Evolutionary conservation across 805 yeast genomes (phyloP), one percentile per base, ranked within the genome.

Genomic region (Helenozyma rhizophorensis): DNA sequence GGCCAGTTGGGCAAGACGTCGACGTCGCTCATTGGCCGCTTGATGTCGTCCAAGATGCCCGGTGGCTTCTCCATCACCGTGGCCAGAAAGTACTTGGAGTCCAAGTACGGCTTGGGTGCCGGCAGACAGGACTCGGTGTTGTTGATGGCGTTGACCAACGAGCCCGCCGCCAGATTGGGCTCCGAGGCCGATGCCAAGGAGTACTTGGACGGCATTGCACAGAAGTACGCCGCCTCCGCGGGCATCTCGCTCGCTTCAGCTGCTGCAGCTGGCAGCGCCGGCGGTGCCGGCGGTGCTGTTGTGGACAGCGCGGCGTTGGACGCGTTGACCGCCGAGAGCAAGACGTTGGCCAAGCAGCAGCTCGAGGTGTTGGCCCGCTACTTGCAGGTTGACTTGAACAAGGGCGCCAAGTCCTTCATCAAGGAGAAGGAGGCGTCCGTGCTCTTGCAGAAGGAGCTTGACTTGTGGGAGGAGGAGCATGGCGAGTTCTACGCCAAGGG

Each of bases 1-100:
- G 97, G 97, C 48, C 74, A 78, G 45, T 76, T 93, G 47, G 99
- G 99, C 60, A 93, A 93, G 63, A 95, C 89, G 54, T 83, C 97
- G 2, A 67, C 88, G 23, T 83, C 96, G 18, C 74, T 93, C 53
- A 72, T 90, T 43, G 85, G 95, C 43, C 82, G 97, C 67, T 74
- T 93, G 55, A 83, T 89, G 71, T 80, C 97, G 9, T 83, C 97
- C 18, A 93, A 93, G 71, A 93, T 93, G 97, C 97, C 99, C 34
- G 99, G 99, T 75, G 99, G 99, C 14, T 93, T 90, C 66, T 83
- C 95, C 29, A 81, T 90, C 50, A 82, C 96, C 42, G 70, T 76
- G 45, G 95, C 96, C 32, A 83, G 97, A 72, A 87, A 89, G 62
- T 85, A 93, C 67, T 76, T 93, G 60, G 89, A 84, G 68, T 58